Conservation (phyloP, 192 early-diverging fungal genomes). For the Rhizoclosmatium sp. region DNA sequence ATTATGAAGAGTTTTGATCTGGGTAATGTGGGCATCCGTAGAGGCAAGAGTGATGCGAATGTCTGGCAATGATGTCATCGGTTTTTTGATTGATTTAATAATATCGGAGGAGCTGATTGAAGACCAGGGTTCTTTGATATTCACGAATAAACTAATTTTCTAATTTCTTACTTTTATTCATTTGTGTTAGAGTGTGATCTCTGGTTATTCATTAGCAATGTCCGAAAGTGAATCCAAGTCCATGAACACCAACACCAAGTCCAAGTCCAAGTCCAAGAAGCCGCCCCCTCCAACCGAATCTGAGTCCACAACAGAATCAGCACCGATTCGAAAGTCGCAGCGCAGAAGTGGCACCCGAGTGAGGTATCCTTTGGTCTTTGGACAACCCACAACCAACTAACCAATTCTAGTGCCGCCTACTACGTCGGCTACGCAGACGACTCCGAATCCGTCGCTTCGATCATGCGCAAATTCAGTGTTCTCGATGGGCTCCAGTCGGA, state of each 20-base stretch:
- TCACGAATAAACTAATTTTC: not conserved
- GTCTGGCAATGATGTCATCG: no score
- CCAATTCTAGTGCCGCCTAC: constrained; percentile 44
- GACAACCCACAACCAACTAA: no score
- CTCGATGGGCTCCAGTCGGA: constrained; percentile 89
- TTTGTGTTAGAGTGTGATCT: no score
- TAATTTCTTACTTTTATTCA: not conserved
- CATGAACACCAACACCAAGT: not conserved
- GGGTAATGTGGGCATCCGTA: not conserved
- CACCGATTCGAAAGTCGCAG: not conserved
- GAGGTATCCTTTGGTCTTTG: not conserved
- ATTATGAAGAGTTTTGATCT: constrained; percentile 27
- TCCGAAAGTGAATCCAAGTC: not conserved
- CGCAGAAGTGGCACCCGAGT: not conserved
- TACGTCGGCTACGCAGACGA: constrained; percentile 99
- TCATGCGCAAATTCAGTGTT: constrained; percentile 99
- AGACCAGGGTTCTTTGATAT: not conserved
- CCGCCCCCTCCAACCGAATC: not conserved
- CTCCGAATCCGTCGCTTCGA: constrained; percentile 92
- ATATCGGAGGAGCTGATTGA: not conserved
- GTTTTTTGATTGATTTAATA: not conserved
- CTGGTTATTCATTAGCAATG: not conserved
- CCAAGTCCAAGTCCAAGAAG: not conserved
- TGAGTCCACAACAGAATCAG: not conserved
- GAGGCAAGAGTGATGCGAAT: constrained; percentile 18